Conservation (phyloP, 73 alveolate genomes). For the Paramecium tetraurelia region DNA sequence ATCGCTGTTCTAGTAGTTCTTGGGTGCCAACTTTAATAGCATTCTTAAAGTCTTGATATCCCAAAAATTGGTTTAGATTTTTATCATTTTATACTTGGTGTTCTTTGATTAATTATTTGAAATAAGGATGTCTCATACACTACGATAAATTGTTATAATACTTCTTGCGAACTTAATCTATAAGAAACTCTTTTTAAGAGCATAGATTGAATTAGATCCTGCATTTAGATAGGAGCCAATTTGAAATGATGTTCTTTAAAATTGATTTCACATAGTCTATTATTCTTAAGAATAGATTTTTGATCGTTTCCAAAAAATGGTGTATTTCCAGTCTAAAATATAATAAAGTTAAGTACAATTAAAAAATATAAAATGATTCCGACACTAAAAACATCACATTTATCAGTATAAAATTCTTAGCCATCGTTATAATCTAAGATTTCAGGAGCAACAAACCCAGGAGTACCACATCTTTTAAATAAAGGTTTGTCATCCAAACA, state of each 20-base stretch:
- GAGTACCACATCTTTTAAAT: constrained; percentile 61
- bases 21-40: background rate
- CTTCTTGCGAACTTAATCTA: constrained; percentile 3
- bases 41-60: background rate
- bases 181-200: background rate
- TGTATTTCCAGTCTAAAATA: constrained; percentile 36
- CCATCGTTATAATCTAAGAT: constrained; percentile 9
- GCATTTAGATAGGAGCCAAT: background rate
- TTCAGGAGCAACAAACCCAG: constrained; percentile 66
- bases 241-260: constrained; percentile 22
- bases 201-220: background rate
- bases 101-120: constrained; percentile 12
- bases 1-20: background rate
- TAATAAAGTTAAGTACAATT: background rate
- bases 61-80: background rate
- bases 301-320: constrained; percentile 55
- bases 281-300: background rate
- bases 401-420: background rate
- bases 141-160: background rate
- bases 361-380: constrained; percentile 46
- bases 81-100: background rate
- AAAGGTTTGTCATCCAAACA: background rate
- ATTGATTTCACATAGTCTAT: constrained; percentile 35
- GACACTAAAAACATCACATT: constrained; percentile 53
- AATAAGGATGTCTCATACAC: constrained; percentile 36